Percentiles rank a stretch among this genome's conserved stretches.
Evolutionary conservation across 441 rosid species (phyloP).

Genomic region (Omphalea diandra): DNA sequence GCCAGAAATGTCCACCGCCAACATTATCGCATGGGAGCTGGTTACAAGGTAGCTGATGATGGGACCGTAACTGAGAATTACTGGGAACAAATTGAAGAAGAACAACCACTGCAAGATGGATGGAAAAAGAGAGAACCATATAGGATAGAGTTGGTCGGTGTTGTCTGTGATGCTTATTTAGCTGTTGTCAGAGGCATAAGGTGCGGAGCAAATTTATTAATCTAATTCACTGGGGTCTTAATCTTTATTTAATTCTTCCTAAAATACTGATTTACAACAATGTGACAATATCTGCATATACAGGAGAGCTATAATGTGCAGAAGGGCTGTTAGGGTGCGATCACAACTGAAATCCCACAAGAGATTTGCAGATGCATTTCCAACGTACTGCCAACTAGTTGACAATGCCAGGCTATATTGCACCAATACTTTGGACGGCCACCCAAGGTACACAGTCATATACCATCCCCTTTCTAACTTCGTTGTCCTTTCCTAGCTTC

Average conservation of each 20-base stretch:
- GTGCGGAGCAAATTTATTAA: slow-evolving; percentile 30
- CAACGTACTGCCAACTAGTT: slow-evolving; percentile 75
- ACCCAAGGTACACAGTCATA: slow-evolving; percentile 59
- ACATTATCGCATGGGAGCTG: slow-evolving; percentile 91
- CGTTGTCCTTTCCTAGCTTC: slow-evolving; percentile 10
- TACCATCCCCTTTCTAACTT: not conserved
- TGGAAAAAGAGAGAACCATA: slow-evolving; percentile 73
- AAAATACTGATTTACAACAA: slow-evolving; percentile 14
- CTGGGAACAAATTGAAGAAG: slow-evolving; percentile 85
- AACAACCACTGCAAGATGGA: slow-evolving; percentile 57
- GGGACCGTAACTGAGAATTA: slow-evolving; percentile 80
- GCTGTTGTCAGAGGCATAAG: slow-evolving; percentile 94
- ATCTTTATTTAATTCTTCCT: not conserved
- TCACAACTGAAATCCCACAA: slow-evolving; percentile 92
- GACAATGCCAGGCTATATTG: slow-evolving; percentile 85
- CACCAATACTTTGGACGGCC: slow-evolving; percentile 92
- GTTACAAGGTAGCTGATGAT: slow-evolving; percentile 60
- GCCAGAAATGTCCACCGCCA: slow-evolving; percentile 91
- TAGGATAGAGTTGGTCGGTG: slow-evolving; percentile 94
- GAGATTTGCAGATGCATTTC: slow-evolving; percentile 91
- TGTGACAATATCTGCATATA: slow-evolving; percentile 8
- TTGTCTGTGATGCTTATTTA: slow-evolving; percentile 90
- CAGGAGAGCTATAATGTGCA: slow-evolving; percentile 95
- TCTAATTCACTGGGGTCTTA: not conserved
- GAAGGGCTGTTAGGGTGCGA: slow-evolving; percentile 87